A percentile compares a stretch with the other conserved stretches of the same genome.
Evolutionary conservation across 495 filamentous ascomycete genomes (phyloP).

Genomic region (Thermothielavioides terrestris): DNA sequence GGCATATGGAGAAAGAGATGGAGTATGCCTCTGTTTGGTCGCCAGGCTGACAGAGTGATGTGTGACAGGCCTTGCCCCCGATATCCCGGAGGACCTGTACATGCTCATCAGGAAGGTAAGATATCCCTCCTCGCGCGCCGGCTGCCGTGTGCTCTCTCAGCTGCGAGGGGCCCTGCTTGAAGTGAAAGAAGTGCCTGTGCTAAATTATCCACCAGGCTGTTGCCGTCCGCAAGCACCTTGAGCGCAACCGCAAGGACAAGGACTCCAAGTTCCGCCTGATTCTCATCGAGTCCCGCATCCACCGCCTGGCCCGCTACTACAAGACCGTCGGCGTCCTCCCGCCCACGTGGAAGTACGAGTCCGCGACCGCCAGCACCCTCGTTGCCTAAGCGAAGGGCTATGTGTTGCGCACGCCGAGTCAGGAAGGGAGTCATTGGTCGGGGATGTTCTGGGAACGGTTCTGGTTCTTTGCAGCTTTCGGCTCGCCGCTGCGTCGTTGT

Average conservation of each 20-base stretch:
- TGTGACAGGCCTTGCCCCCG: constrained; percentile 84
- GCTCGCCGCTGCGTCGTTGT: constrained; percentile 4
- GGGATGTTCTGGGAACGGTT: neutral
- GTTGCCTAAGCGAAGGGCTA: constrained; percentile 47
- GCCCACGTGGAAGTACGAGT: constrained; percentile 97
- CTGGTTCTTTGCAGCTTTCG: constrained; percentile 16
- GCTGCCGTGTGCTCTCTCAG: neutral
- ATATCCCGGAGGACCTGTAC: constrained; percentile 92
- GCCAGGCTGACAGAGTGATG: constrained; percentile 90
- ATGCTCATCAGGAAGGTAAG: constrained; percentile 99
- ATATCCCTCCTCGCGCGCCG: neutral
- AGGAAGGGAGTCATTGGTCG: constrained; percentile 11
- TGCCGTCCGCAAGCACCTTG: constrained; percentile 99
- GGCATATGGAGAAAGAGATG: constrained; percentile 12
- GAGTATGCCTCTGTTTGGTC: constrained; percentile 86
- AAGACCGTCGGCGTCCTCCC: constrained; percentile 97
- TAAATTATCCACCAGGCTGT: constrained; percentile 56
- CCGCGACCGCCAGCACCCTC: constrained; percentile 53
- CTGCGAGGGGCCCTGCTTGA: too few relatives aligned
- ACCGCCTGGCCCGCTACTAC: constrained; percentile 92
- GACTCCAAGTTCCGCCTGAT: constrained; percentile 99
- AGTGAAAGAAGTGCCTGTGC: neutral
- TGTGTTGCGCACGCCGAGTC: constrained; percentile 2
- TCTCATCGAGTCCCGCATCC: constrained; percentile 98
- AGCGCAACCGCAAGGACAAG: constrained; percentile 99